phyloP scores from a whole-genome alignment of 2,329 filamentous ascomycete genomes.

The Paraconiothyrium sp. region DNA sequence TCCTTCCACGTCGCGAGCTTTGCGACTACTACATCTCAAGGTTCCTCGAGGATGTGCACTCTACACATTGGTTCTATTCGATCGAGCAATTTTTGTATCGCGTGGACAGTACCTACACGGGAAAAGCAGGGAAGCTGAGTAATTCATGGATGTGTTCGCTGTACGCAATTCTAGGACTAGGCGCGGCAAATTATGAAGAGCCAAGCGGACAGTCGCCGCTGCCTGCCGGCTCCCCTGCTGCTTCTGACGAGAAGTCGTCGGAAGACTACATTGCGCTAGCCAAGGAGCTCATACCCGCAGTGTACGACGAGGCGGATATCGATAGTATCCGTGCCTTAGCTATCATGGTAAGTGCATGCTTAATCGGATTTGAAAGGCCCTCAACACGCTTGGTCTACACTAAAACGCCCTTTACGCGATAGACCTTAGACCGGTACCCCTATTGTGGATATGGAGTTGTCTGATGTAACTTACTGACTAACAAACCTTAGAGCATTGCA shows the following conservation, averaged over 20 bases:
- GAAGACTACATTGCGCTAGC: slow-evolving; percentile 46
- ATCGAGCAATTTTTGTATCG: slow-evolving; percentile 44
- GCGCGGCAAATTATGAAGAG: slow-evolving; percentile 35
- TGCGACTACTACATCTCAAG: slow-evolving; percentile 45
- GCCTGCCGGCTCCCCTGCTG: slow-evolving; percentile 28
- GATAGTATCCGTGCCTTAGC: slow-evolving; percentile 49
- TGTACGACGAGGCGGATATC: slow-evolving; percentile 49
- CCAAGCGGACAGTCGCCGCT: slow-evolving; percentile 32
- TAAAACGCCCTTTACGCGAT: background rate
- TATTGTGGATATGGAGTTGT: background rate
- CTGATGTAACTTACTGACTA: slow-evolving; percentile 11
- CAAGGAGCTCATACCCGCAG: slow-evolving; percentile 43
- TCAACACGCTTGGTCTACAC: background rate
- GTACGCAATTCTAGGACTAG: slow-evolving; percentile 48
- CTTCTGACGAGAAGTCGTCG: slow-evolving; percentile 36
- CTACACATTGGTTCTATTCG: slow-evolving; percentile 49
- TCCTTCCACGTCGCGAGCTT: slow-evolving; percentile 41
- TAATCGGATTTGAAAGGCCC: background rate
- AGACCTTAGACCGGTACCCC: too few relatives aligned
- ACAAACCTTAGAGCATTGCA: slow-evolving; percentile 39
- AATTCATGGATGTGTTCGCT: slow-evolving; percentile 51
- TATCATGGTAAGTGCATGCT: slow-evolving; percentile 38
- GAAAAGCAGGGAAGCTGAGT: slow-evolving; percentile 24
- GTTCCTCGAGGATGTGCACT: slow-evolving; percentile 49
- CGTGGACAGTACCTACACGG: slow-evolving; percentile 45